Conservation (phyloP, 2,329 filamentous ascomycete species). For the Fusarium sp. region DNA sequence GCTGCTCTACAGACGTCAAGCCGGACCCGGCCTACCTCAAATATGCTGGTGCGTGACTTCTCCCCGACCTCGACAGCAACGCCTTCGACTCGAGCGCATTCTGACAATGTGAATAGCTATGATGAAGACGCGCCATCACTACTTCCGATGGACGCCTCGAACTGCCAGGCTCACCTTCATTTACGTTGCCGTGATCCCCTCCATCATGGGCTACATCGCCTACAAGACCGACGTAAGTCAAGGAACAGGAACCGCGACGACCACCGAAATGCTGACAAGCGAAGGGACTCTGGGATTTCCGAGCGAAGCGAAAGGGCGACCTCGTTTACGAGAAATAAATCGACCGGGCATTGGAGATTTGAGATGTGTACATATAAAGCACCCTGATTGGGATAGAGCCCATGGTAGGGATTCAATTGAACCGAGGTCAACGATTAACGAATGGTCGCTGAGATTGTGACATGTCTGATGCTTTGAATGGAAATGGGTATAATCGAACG, state of each 20-base stretch:
- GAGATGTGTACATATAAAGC: slow-evolving; percentile 58
- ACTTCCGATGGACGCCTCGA: slow-evolving; percentile 91
- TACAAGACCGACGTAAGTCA: slow-evolving; percentile 87
- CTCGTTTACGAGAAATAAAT: slow-evolving; percentile 80
- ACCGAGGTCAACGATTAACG: slow-evolving; percentile 23
- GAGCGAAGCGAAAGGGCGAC: slow-evolving; percentile 90
- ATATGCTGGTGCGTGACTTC: slow-evolving; percentile 53
- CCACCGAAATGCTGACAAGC: slow-evolving; percentile 37
- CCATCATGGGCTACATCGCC: slow-evolving; percentile 75
- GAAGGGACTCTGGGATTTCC: slow-evolving; percentile 87
- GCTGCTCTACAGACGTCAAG: slow-evolving; percentile 51
- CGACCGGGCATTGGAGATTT: slow-evolving; percentile 12
- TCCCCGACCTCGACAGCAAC: slow-evolving; percentile 23
- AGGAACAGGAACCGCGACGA: not conserved
- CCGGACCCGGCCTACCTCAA: slow-evolving; percentile 57
- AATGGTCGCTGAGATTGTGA: slow-evolving; percentile 16
- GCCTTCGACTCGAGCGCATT: not conserved
- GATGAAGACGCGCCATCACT: slow-evolving; percentile 86
- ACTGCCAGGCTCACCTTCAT: slow-evolving; percentile 84
- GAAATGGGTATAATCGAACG: slow-evolving; percentile 47
- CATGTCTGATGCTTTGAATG: slow-evolving; percentile 2
- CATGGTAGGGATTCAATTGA: slow-evolving; percentile 36
- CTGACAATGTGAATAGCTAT: slow-evolving; percentile 70
- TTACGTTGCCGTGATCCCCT: slow-evolving; percentile 80
- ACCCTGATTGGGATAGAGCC: slow-evolving; percentile 47